Conservation (phyloP, 2,329 filamentous ascomycete genomes). For the Periconia digitata region DNA sequence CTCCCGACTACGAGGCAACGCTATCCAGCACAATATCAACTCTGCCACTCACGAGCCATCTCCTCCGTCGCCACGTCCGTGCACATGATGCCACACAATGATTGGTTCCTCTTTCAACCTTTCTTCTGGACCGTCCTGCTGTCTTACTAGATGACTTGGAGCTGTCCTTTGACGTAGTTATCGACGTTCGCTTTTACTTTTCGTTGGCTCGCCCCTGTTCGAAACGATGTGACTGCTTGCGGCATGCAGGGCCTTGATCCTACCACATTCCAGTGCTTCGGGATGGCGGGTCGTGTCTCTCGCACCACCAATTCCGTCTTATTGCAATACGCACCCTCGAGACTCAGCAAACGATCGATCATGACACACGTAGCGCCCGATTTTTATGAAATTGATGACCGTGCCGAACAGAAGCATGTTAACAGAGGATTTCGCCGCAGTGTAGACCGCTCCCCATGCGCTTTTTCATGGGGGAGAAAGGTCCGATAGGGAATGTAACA, state of each 20-base stretch:
- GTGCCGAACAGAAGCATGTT: too few species aligned
- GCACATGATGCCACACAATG: too few species aligned
- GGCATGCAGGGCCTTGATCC: constrained; percentile 2
- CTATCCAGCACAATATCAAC: too few species aligned
- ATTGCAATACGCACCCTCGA: too few species aligned
- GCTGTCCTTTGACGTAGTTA: neutral
- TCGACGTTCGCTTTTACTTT: neutral
- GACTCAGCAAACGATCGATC: too few species aligned
- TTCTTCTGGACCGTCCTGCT: constrained; percentile 13
- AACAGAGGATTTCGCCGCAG: too few species aligned
- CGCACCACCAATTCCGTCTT: constrained; percentile 4
- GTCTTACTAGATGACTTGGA: constrained; percentile 12
- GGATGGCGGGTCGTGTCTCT: constrained; percentile 1
- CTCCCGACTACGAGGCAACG: too few species aligned
- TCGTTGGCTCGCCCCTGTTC: neutral
- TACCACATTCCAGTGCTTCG: constrained; percentile 10
- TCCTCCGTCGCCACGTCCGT: too few species aligned
- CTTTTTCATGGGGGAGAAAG: neutral
- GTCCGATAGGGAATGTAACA: constrained; percentile 16
- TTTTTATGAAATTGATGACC: too few species aligned
- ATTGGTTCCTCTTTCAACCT: constrained; percentile 29
- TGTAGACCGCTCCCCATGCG: too few species aligned
- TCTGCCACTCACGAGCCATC: too few species aligned
- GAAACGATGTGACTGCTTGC: constrained; percentile 11
- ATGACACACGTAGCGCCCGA: too few species aligned